Evolutionary conservation across 768 basidiomycete species (phyloP).

Genomic region (Cystofilobasidium macerans): DNA sequence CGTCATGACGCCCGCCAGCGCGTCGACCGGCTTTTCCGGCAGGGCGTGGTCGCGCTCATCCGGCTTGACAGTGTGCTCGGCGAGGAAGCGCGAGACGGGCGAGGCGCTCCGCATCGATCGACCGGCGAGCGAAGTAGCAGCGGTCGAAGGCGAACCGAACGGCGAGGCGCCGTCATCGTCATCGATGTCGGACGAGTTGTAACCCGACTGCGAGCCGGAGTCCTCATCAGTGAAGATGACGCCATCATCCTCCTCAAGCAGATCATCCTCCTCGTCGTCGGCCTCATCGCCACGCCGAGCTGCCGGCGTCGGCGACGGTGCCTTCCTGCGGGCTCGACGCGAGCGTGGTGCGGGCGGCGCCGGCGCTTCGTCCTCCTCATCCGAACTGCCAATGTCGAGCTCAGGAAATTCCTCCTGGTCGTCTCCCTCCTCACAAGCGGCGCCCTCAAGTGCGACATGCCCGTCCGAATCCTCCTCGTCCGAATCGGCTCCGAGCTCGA

Average conservation of each 20-base stretch:
- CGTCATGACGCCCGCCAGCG: constrained; percentile 31
- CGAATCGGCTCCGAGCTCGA: constrained; percentile 21
- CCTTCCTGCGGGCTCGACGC: constrained; percentile 24
- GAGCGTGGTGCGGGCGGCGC: constrained; percentile 1
- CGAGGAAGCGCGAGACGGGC: constrained; percentile 31
- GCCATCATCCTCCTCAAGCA: constrained; percentile 23
- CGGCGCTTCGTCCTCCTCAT: constrained; percentile 29
- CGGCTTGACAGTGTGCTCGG: constrained; percentile 36
- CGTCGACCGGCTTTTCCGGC: constrained; percentile 24
- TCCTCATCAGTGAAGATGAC: constrained; percentile 30
- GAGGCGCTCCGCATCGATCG: constrained; percentile 34
- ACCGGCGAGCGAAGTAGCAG: constrained; percentile 15
- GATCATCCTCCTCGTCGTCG: constrained; percentile 25
- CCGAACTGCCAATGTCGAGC: constrained; percentile 42
- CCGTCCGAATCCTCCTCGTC: constrained; percentile 17
- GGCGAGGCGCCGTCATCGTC: constrained; percentile 32
- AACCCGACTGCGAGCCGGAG: constrained; percentile 36
- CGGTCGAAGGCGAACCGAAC: constrained; percentile 26
- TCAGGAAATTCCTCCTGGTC: constrained; percentile 62
- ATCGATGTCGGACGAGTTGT: constrained; percentile 41
- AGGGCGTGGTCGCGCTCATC: constrained; percentile 29
- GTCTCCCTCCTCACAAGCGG: constrained; percentile 47
- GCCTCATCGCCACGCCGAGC: neutral
- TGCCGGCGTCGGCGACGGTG: constrained; percentile 5
- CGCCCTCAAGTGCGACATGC: constrained; percentile 12